Base-by-base conservation (phyloP, 2,329 filamentous ascomycete species). In the Fusarium sterilihyphosum region DNA sequence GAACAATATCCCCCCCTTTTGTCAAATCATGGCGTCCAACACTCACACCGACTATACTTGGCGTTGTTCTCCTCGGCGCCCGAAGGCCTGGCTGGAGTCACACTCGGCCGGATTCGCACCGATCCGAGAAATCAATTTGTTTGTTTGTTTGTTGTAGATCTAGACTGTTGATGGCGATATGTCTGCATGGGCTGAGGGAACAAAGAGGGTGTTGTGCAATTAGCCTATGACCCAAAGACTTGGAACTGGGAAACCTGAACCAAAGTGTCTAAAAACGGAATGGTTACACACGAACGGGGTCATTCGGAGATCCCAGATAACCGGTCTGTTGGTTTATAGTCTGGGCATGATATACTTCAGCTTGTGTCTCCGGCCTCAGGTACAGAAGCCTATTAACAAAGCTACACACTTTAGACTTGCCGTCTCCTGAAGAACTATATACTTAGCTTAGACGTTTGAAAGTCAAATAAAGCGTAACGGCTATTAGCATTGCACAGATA, bases 41-140 rank as follows among this genome's bases (percentile, higher is more conserved):
- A 20, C 22, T 37, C 41, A 61, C 52, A 61, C 44, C 56, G 24
- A 65, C 38, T 44, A 22, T 20, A 57, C 65, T 70, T 70, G 35
- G 50, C 61, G n/a, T 35, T 33, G 2, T 47, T 58, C 10, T 22
- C 50, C n/a, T 50, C 61, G 33, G 56, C 43, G 54, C 7, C 54
- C 61, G 61, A 63, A 40, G 44, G 18, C 7, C 26, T 8, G n/a
- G 8, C 26, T 33, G 26, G 31, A 44, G 22, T 20, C 13, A 46
- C 17, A 26, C 22, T 47, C 54, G 37, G 20, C 5, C 61, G 18
- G 22, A 40, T 6, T 38, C 14, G 17, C 24, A 33, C 9, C n/a
- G 40, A 50, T 41, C 24, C 41, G 53, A 40, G 29, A 17, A 60
- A 38, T 12, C 12, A 2, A 14, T 61, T 70, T 54, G 60, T 20